Evolutionary conservation across 306 rosid genomes (phyloP), one percentile per base, ranked within the genome.

Genomic region (Urtica urens): DNA sequence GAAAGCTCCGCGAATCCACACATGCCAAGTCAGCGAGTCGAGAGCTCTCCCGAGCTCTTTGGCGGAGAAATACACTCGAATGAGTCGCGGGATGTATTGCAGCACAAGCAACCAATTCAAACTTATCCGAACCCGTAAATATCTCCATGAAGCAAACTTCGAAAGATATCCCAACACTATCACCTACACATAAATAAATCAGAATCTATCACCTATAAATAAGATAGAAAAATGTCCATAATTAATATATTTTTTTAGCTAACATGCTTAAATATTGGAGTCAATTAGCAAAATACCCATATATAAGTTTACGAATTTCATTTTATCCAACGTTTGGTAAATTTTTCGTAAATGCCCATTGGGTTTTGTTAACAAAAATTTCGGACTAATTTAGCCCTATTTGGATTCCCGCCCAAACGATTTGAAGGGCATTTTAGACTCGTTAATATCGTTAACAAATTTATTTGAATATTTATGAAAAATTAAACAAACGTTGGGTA

Each of bases 11-110:
- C 38, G 55, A 39, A 56, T 29, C 46, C 70, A 46, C 5, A 60
- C 51, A 27, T 17, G 52, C 24, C 46, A 17, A n/a, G 70, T 49
- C 34, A 64, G 53, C 15, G 53, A 13, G 30, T 51, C 57, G 22
- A 35, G 9, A 34, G 12, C 3, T 44, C 44, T 51, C 8, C 30
- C 20, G 2, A 34, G 30, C 14, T 35, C 57, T 23, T 35, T 51
- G 43, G 45, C 15, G 11, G 42, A 64, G 2, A 56, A 8, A 49
- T 39, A 55, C 24, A 64, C 52, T 21, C 63, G 40, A 56, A 55
- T 10, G 22, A 56, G 21, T 21, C 64, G 26, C 0, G 72, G 59
- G 16, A 66, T 31, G 26, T 71, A 71, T 52, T 66, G 77, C 7
- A 56, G 35, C 2, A 71, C 39, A 51, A 66, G 67, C 5, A 71